Conservation (phyloP, 2,329 filamentous ascomycete species). For the Nemania abortiva region DNA sequence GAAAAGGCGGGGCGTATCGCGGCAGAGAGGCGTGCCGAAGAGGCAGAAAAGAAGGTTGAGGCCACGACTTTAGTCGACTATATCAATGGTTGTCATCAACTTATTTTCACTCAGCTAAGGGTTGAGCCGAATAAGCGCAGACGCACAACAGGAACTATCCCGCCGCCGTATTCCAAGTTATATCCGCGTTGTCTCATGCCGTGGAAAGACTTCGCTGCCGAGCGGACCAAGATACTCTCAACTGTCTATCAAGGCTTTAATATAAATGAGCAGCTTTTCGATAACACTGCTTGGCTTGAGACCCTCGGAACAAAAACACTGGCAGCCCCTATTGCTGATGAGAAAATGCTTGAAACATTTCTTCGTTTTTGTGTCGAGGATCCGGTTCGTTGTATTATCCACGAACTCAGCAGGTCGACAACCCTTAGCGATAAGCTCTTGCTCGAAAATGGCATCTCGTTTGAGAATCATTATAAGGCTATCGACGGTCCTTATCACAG, state of each 20-base stretch:
- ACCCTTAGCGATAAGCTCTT: conserved; percentile 38
- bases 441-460: conserved; percentile 48
- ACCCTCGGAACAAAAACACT: conserved; percentile 43
- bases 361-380: conserved; percentile 49
- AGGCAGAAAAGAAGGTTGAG: too few species aligned
- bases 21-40: too few species aligned
- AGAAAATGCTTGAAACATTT: conserved; percentile 51
- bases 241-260: conserved; percentile 42
- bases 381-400: conserved; percentile 50
- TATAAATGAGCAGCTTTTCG: conserved; percentile 45
- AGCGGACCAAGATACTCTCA: conserved; percentile 41
- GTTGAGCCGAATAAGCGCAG: conserved; percentile 45
- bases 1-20: too few species aligned
- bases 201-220: conserved; percentile 50
- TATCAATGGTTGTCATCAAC: conserved; percentile 48
- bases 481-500: conserved; percentile 45
- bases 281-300: conserved; percentile 44
- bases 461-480: conserved; percentile 50
- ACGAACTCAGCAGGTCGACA: conserved; percentile 44
- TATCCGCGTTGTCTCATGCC: conserved; percentile 48
- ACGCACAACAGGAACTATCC: conserved; percentile 34
- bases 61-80: conserved; percentile 51
- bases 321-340: conserved; percentile 39
- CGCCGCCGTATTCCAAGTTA: conserved; percentile 47
- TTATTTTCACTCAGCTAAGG: conserved; percentile 44